A percentile compares a stretch with the other conserved stretches of the same genome.
phyloP scores from a whole-genome alignment of 768 basidiomycete species.

The Lentinula sp. region DNA sequence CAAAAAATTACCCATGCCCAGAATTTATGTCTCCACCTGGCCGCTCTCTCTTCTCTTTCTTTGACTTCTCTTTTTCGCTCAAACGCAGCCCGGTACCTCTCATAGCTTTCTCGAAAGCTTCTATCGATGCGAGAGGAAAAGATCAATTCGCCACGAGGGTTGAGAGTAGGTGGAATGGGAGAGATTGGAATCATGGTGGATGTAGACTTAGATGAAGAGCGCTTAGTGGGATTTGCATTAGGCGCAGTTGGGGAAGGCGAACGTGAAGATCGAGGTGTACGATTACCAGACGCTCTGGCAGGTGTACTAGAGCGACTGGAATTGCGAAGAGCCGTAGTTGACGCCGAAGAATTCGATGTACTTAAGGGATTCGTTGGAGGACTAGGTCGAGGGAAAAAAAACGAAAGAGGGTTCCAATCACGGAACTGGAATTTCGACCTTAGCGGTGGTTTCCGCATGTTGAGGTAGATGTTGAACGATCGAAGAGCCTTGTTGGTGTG shows the following conservation, averaged over 20 bases:
- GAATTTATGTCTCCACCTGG: constrained; percentile 25
- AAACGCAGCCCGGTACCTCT: constrained; percentile 84
- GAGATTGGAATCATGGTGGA: constrained; percentile 52
- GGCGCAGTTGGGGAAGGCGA: constrained; percentile 18
- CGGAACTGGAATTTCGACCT: constrained; percentile 42
- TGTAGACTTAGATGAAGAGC: constrained; percentile 21
- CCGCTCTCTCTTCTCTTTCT: constrained; percentile 29
- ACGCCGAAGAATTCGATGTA: constrained; percentile 22
- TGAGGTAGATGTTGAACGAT: constrained; percentile 95
- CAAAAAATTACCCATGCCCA: constrained; percentile 1
- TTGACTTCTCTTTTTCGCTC: constrained; percentile 71
- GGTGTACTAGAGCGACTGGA: constrained; percentile 15
- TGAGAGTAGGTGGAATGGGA: constrained; percentile 83
- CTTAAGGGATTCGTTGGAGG: constrained; percentile 13
- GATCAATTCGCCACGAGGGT: constrained; percentile 94
- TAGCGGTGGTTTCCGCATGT: constrained; percentile 78
- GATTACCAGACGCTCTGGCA: constrained; percentile 6
- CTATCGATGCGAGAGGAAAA: constrained; percentile 86
- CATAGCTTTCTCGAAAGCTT: constrained; percentile 84
- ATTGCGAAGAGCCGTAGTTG: constrained; percentile 19
- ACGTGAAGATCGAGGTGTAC: constrained; percentile 18
- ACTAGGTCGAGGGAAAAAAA: constrained; percentile 46
- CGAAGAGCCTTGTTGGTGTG: constrained; percentile 91
- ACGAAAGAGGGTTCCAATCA: constrained; percentile 46
- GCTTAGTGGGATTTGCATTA: background rate